phyloP scores from a whole-genome alignment of 129 eudicot species.

The Kitagawia praeruptora region DNA sequence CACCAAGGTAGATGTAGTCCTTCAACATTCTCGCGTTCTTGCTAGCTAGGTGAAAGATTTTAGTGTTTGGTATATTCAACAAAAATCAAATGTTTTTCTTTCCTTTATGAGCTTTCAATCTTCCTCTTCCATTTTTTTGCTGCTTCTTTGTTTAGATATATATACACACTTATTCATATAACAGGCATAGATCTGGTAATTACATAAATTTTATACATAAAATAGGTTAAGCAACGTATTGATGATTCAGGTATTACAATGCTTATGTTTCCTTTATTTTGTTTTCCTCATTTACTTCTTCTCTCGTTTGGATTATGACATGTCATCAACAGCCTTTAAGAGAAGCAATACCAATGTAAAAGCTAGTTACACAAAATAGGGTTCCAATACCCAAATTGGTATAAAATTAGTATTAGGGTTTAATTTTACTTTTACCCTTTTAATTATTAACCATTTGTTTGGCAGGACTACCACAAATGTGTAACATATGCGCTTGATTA shows the following conservation, averaged over 20 bases:
- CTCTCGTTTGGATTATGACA: not conserved
- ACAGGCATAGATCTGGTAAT: not conserved
- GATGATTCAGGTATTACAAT: not conserved
- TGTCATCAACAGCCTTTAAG: not conserved
- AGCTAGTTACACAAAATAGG: constrained; percentile 6
- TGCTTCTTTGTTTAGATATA: not conserved
- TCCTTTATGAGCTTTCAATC: constrained; percentile 14
- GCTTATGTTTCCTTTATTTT: not conserved
- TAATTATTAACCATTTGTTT: not conserved
- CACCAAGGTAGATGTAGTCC: too few relatives aligned
- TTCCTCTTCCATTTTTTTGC: constrained; percentile 5
- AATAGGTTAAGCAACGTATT: not conserved
- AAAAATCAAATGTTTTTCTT: not conserved
- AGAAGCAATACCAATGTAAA: not conserved
- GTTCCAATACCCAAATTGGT: not conserved
- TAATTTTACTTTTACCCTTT: not conserved
- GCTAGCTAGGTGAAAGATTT: too few relatives aligned
- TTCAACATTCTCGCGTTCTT: too few relatives aligned
- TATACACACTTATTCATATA: not conserved
- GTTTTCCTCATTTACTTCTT: not conserved
- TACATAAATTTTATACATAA: not conserved
- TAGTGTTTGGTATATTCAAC: not conserved
- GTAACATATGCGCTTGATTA: constrained; percentile 4
- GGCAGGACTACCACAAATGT: not conserved
- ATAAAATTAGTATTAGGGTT: not conserved